Base-by-base conservation (phyloP, 306 rosid species). In the Cotoneaster glaucophyllus region DNA sequence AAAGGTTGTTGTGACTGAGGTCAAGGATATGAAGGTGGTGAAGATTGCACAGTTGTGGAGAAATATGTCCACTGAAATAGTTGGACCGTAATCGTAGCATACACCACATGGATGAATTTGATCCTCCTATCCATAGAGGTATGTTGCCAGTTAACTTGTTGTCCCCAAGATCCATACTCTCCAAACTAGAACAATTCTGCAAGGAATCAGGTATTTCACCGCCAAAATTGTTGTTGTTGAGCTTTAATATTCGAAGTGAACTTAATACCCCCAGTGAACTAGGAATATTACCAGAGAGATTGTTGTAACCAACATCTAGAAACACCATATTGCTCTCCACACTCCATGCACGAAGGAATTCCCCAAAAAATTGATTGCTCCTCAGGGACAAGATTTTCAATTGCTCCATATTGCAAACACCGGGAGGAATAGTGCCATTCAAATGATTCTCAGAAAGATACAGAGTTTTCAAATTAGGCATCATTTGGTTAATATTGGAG, bases 241-340 rank as follows among this genome's bases (percentile, higher is more conserved):
- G 14, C 3, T 31, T 9, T 19, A 64, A 32, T 32, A 9, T 9
- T 31, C 0, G 1, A 0, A 45, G 22, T 7, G 10, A 17, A 25
- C 5, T 17, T 24, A 69, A 17, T 0, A 0, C 9, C 4, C 73
- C 73, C 13, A 69, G 1, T 15, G 59, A 44, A 24, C 0, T 29
- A 7, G 73, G 73, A 45, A 69, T 50, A 4, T 17, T 17, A 19
- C 59, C 73, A 26, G 41, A 45, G 0, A 69, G 34, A 15, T 10
- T 69, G 41, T 69, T 69, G 6, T 43, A 0, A 2, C 41, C 15
- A 14, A 18, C 58, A 69, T 69, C 73, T 14, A 69, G 0, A 48
- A 45, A 2, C 0, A 1, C 0, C 54, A 5, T 1, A 3, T 4
- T 2, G 26, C 9, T 14, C 15, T 1, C 4, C 13, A 7, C 1